phyloP scores from a whole-genome alignment of 768 basidiomycete species.

The Nidularia pulvinata region DNA sequence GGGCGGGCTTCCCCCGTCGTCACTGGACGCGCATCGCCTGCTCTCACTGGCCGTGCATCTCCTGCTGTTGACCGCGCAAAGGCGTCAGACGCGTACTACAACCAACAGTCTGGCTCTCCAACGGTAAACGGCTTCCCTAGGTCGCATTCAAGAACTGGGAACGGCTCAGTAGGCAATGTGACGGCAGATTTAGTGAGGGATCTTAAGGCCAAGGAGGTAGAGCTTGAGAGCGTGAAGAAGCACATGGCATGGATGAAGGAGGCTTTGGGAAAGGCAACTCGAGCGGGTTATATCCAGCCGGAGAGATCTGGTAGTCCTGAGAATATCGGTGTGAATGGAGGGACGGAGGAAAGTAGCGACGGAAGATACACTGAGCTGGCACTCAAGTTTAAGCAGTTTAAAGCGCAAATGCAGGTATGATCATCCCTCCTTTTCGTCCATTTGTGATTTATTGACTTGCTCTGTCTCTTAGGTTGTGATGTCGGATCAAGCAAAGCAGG shows the following conservation, averaged over 20 bases:
- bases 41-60: slow-evolving; percentile 28
- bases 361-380: slow-evolving; percentile 67
- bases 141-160: slow-evolving; percentile 35
- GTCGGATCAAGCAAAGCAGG: slow-evolving; percentile 71
- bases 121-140: slow-evolving; percentile 47
- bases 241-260: slow-evolving; percentile 88
- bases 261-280: slow-evolving; percentile 72
- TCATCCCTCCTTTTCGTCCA: not conserved
- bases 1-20: slow-evolving; percentile 31
- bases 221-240: slow-evolving; percentile 74
- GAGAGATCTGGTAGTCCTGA: slow-evolving; percentile 46
- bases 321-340: slow-evolving; percentile 23
- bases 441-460: not conserved
- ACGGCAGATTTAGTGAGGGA: slow-evolving; percentile 79
- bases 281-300: slow-evolving; percentile 74
- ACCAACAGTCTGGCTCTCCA: slow-evolving; percentile 38
- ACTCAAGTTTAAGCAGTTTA: slow-evolving; percentile 85
- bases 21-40: slow-evolving; percentile 30
- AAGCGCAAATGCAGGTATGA: slow-evolving; percentile 83
- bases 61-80: slow-evolving; percentile 32
- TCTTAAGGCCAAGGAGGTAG: slow-evolving; percentile 79
- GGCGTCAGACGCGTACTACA: slow-evolving; percentile 60
- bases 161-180: slow-evolving; percentile 66
- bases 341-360: slow-evolving; percentile 38
- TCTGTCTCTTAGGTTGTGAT: slow-evolving; percentile 58